Conservation (phyloP, 208 protist species). For the Trypanosoma avium region DNA sequence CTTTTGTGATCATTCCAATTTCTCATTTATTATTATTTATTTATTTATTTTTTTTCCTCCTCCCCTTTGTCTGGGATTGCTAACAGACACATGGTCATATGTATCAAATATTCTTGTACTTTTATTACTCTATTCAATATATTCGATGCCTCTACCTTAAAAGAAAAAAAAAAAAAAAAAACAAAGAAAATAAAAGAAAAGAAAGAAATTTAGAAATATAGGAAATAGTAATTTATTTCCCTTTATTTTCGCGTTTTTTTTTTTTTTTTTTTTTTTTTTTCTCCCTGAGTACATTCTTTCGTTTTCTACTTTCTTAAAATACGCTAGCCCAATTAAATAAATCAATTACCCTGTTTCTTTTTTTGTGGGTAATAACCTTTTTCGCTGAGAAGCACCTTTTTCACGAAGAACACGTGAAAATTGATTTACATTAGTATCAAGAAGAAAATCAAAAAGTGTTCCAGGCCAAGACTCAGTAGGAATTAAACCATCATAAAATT, state of each 20-base stretch:
- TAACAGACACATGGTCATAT: too few relatives aligned
- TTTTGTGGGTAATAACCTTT: conserved; percentile 53
- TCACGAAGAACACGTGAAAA: conserved; percentile 81
- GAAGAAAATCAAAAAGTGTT: conserved; percentile 82
- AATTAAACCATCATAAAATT: conserved; percentile 91
- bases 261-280: neutral
- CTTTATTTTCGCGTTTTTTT: conserved; percentile 37
- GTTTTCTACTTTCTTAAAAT: neutral
- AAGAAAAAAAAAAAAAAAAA: too few relatives aligned
- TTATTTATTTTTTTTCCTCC: too few relatives aligned
- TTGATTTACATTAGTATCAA: conserved; percentile 64
- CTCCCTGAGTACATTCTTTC: neutral
- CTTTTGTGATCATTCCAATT: too few relatives aligned
- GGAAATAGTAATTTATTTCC: too few relatives aligned
- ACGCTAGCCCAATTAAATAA: neutral
- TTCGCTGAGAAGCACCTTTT: conserved; percentile 37
- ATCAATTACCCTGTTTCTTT: conserved; percentile 17
- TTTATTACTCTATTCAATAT: too few relatives aligned
- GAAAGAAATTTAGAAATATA: too few relatives aligned
- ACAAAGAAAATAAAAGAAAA: too few relatives aligned
- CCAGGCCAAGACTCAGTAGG: conserved; percentile 77
- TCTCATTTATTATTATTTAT: too few relatives aligned
- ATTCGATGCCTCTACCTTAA: too few relatives aligned
- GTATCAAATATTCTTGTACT: too few relatives aligned
- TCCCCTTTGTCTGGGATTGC: too few relatives aligned